Percentiles rank a stretch among this genome's conserved stretches.
Conservation (phyloP, 352 stramenopile species). For the Globisporangium radiosum region DNA sequence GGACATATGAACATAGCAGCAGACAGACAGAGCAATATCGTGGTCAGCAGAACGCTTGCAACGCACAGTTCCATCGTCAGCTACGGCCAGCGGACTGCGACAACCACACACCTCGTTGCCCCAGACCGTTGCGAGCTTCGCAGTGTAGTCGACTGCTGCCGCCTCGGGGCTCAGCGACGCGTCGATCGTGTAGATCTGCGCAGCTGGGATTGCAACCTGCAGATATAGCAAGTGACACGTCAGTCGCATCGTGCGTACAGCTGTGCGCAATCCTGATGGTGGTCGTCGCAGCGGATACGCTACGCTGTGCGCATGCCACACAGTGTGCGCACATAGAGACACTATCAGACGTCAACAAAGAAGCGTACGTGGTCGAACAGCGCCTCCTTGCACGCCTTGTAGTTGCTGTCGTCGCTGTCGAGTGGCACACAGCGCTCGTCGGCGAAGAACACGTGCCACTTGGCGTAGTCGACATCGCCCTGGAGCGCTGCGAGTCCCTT, state of each 20-base stretch:
- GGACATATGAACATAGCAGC: not conserved
- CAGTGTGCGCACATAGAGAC: no score
- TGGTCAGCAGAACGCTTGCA: not conserved
- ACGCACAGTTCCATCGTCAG: no score
- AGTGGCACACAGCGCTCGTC: slow-evolving; percentile 95
- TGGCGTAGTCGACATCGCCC: slow-evolving; percentile 87
- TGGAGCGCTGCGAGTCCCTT: slow-evolving; percentile 74
- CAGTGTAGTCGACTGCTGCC: slow-evolving; percentile 67
- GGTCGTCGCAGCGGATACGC: no score
- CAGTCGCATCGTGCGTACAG: no score
- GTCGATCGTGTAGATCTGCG: slow-evolving; percentile 92
- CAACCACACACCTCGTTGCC: slow-evolving; percentile 33
- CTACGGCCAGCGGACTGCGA: no score
- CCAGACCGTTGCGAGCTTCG: slow-evolving; percentile 61
- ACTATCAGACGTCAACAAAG: not conserved
- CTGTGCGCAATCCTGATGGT: no score
- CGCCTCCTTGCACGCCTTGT: slow-evolving; percentile 86
- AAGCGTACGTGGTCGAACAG: slow-evolving; percentile 81
- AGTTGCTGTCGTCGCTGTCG: slow-evolving; percentile 94
- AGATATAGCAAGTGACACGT: not conserved
- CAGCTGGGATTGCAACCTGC: slow-evolving; percentile 58
- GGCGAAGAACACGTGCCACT: slow-evolving; percentile 97
- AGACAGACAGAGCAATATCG: not conserved
- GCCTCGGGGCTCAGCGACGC: slow-evolving; percentile 51
- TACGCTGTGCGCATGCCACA: no score